Conservation (phyloP, 148 eudicot species). For the Rhododendron ovatum region DNA sequence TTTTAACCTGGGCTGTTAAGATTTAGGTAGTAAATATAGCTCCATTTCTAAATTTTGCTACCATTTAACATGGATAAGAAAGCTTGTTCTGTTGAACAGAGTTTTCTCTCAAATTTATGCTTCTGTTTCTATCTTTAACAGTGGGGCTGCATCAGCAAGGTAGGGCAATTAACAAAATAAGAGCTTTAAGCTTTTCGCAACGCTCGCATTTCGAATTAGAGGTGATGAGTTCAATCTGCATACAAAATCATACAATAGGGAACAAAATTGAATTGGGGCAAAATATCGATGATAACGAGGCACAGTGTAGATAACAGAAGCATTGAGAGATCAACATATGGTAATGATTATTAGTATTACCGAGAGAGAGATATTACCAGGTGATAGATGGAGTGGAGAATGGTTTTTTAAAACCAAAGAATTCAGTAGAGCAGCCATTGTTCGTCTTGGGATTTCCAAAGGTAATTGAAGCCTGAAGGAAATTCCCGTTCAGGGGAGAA, state of each 20-base stretch:
- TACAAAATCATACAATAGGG: background rate
- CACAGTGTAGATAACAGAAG: background rate
- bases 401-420: conserved; percentile 31
- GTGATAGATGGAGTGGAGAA: conserved; percentile 26
- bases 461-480: background rate
- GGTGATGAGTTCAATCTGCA: background rate
- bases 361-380: conserved; percentile 31
- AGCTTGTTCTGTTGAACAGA: background rate
- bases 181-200: background rate
- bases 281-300: background rate
- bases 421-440: conserved; percentile 40
- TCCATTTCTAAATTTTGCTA: background rate
- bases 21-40: background rate
- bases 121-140: background rate
- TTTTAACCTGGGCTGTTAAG: background rate
- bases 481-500: background rate
- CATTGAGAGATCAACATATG: background rate
- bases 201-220: background rate
- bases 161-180: background rate
- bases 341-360: background rate
- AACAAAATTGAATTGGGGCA: background rate
- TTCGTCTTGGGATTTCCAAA: background rate
- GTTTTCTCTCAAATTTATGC: background rate
- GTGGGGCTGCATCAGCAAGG: background rate
- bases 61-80: background rate